Evolutionary conservation across 2,329 filamentous ascomycete species (phyloP).

Genomic region (Eutypa lata): DNA sequence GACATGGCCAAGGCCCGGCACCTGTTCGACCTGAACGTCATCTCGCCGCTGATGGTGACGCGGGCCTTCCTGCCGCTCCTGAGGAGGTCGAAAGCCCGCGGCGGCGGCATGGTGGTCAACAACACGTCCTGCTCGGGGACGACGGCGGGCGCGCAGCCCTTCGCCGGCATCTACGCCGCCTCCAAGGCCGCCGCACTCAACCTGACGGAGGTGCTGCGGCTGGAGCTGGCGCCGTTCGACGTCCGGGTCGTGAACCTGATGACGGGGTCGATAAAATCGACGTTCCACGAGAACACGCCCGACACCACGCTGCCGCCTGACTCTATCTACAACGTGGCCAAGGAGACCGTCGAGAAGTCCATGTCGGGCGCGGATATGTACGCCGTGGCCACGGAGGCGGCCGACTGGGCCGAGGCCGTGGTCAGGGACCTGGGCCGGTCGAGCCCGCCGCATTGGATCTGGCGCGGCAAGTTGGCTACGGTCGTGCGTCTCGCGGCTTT

Average conservation of each 20-base stretch:
- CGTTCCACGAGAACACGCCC: neutral
- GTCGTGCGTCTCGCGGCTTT: neutral
- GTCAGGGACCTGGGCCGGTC: neutral
- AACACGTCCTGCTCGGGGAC: neutral
- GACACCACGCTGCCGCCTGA: slow-evolving; percentile 3
- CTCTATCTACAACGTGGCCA: slow-evolving; percentile 4
- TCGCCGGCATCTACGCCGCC: slow-evolving; percentile 2
- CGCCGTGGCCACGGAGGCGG: neutral
- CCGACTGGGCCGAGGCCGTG: slow-evolving; percentile 1
- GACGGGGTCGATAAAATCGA: slow-evolving; percentile 3
- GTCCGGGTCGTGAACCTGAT: slow-evolving; percentile 10
- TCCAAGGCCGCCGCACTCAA: slow-evolving; percentile 8
- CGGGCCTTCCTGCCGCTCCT: neutral
- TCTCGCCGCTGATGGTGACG: neutral
- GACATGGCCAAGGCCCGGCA: neutral
- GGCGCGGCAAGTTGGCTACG: neutral
- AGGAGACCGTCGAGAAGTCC: slow-evolving; percentile 2
- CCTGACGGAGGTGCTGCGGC: slow-evolving; percentile 7
- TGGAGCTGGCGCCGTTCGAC: slow-evolving; percentile 11
- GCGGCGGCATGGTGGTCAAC: neutral
- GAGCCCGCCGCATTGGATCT: neutral
- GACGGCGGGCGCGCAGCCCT: neutral
- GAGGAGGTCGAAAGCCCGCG: too few species aligned
- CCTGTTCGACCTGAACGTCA: neutral
- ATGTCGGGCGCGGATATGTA: slow-evolving; percentile 1